These are phyloP conservation scores for Maudiozyma serrabonitensis DNA, from an alignment of 805 yeast genomes.

Conservation along the genomic window DNA sequence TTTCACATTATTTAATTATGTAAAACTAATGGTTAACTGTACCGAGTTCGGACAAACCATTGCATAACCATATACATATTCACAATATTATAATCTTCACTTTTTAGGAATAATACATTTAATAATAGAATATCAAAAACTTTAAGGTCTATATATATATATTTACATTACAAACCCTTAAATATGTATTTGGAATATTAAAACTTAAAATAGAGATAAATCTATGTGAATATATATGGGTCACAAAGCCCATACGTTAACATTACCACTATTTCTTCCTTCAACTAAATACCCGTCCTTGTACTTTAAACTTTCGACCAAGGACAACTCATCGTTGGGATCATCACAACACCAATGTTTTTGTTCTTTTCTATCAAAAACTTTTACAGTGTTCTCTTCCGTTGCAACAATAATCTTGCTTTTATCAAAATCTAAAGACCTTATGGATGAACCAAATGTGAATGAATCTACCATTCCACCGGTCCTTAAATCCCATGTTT, in stretches of 20 bases:
- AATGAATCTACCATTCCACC: conserved; percentile 54
- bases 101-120: not conserved
- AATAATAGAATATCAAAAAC: not conserved
- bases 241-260: conserved; percentile 54
- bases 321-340: conserved; percentile 26
- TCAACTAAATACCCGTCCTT: conserved; percentile 59
- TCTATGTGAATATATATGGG: not conserved
- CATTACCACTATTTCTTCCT: conserved; percentile 49
- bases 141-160: too few species aligned
- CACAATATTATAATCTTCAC: not conserved
- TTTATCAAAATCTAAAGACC: conserved; percentile 50
- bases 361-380: conserved; percentile 47
- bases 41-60: not conserved
- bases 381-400: conserved; percentile 38
- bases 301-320: conserved; percentile 38
- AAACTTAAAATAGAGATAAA: not conserved
- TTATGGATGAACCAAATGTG: conserved; percentile 48
- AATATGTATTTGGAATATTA: not conserved
- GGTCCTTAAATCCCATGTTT: conserved; percentile 66
- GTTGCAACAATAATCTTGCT: conserved; percentile 44
- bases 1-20: too few species aligned
- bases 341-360: conserved; percentile 47
- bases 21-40: not conserved
- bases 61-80: not conserved
- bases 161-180: too few species aligned